These are phyloP conservation scores for Verruconis gallopava DNA, from an alignment of 2,329 filamentous ascomycete species.

Conservation along the genomic window DNA sequence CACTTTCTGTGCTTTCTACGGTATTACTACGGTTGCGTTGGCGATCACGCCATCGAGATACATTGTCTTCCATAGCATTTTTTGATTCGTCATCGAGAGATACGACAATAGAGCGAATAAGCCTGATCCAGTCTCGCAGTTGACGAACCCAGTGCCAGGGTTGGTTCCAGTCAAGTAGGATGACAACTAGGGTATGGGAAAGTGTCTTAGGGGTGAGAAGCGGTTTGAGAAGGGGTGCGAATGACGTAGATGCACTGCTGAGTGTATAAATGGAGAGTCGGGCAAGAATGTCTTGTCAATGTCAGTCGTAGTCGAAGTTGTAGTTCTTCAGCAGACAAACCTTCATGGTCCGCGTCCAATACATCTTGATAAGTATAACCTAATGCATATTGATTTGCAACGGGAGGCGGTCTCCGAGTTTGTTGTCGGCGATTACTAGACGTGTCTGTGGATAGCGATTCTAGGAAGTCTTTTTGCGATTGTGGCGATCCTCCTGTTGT, in stretches of 20 bases:
- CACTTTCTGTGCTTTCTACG: conserved; percentile 15
- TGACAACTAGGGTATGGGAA: conserved; percentile 71
- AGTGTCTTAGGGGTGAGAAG: conserved; percentile 75
- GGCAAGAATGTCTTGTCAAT: conserved; percentile 68
- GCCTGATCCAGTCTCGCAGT: conserved; percentile 75
- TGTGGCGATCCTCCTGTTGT: conserved; percentile 64
- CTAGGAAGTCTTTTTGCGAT: conserved; percentile 73
- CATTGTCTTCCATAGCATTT: conserved; percentile 74
- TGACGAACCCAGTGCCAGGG: conserved; percentile 88
- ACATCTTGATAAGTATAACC: conserved; percentile 95
- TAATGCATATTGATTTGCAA: conserved; percentile 84
- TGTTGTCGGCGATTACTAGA: conserved; percentile 34
- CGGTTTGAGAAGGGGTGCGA: conserved; percentile 69
- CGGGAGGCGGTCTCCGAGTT: conserved; percentile 46
- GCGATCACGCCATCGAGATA: conserved; percentile 65
- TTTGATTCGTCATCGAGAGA: conserved; percentile 65
- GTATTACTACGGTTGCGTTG: conserved; percentile 36
- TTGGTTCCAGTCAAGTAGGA: conserved; percentile 90
- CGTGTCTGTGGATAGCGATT: conserved; percentile 28
- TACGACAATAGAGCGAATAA: conserved; percentile 64
- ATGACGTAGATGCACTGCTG: conserved; percentile 70
- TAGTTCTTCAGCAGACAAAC: too few species aligned
- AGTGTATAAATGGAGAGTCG: conserved; percentile 82
- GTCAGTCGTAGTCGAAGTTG: too few species aligned
- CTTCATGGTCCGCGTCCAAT: conserved; percentile 84